phyloP scores from a whole-genome alignment of 2,329 filamentous ascomycete species.

The Mariannaea sp. region DNA sequence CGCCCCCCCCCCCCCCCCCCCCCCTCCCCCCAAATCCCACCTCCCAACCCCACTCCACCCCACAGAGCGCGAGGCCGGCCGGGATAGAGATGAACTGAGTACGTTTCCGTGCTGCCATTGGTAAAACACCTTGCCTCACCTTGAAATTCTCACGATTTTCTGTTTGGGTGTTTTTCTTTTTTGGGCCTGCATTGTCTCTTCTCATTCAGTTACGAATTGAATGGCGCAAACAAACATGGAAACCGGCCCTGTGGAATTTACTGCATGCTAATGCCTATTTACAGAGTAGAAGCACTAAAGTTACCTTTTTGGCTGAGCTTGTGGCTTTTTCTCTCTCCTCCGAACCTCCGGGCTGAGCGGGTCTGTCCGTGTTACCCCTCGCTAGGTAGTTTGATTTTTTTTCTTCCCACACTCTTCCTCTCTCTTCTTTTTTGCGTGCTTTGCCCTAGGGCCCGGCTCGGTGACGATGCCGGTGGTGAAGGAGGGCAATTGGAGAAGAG shows the following conservation, averaged over 20 bases:
- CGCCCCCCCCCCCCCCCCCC: not conserved
- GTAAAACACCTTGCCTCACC: conserved; percentile 9
- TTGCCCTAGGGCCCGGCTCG: conserved; percentile 31
- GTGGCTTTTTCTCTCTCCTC: conserved; percentile 18
- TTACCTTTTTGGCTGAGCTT: no score
- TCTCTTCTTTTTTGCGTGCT: conserved; percentile 19
- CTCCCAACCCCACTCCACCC: no score
- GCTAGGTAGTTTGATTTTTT: no score
- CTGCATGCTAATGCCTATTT: no score
- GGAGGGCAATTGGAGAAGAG: not conserved
- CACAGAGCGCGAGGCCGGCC: not conserved
- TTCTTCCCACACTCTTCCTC: no score
- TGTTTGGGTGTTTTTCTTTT: not conserved
- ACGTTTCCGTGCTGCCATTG: conserved; percentile 6
- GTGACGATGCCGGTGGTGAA: conserved; percentile 23
- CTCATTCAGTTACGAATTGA: not conserved
- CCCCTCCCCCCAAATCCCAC: not conserved
- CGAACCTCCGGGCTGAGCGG: conserved; percentile 34
- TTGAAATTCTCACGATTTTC: not conserved
- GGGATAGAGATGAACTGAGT: not conserved
- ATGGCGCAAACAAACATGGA: no score
- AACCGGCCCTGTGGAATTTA: no score
- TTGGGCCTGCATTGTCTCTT: not conserved
- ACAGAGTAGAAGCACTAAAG: no score
- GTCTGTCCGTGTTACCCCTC: conserved; percentile 19